Base-by-base conservation (phyloP, 1,284 basidiomycete genomes). In the Termitomyces sp. region DNA sequence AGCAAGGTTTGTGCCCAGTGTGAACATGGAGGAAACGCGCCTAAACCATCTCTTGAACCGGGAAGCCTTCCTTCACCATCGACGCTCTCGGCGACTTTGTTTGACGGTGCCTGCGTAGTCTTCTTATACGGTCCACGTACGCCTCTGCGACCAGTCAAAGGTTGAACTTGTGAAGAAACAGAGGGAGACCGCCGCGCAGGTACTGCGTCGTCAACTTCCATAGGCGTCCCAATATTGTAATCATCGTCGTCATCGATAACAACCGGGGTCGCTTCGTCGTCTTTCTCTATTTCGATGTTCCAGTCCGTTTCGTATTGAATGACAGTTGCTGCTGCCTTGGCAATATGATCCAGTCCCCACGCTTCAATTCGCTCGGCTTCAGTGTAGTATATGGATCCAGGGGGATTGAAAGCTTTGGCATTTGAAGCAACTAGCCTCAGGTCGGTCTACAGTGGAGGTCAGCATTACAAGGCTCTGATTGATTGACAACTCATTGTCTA, bases 231-330 rank as follows among this genome's bases (percentile, higher is more conserved):
- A 15, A 66, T 65, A 7, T 73, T 72, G 10, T 74, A 77, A n/a
- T 78, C 77, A 1, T 78, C 73, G 24, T 79, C 77, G n/a, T 77
- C 70, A 8, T 73, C 70, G 15, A 75, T 62, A 30, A 73, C 70
- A 28, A 69, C 67, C 13, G 65, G 63, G 8, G 65, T 56, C 17
- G 71, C 58, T 42, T 82, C 79, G 24, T 85, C 86, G 45, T 89
- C 86, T 41, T 77, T 79, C 62, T 88, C 87, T n/a, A 87, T 73
- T 54, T 89, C 86, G 54, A 90, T 85, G 60, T 88, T 89, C 88
- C 88, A 90, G 65, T 90, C 85, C 0, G 84, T 82, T 69, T 90
- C 88, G 65, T 84, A 87, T 55, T 89, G 86, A 58, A 90, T 87
- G 42, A 91, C 87, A 15, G 80, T 86, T 0, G 79, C 71, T 1